Evolutionary conservation across 192 early-diverging fungal species (phyloP).

Genomic region (Glomus cerebriforme): DNA sequence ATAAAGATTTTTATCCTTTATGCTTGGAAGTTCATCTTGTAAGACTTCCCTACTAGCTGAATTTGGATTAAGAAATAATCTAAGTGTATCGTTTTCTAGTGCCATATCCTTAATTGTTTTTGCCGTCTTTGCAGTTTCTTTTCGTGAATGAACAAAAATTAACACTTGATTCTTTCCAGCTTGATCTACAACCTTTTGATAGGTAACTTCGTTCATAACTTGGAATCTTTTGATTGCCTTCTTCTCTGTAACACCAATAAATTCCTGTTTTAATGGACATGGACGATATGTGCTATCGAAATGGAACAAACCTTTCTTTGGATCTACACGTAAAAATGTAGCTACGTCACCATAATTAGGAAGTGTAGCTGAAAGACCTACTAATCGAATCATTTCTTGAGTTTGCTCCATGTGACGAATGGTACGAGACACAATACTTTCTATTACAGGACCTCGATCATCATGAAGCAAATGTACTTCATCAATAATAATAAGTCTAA

Average conservation of each 20-base stretch:
- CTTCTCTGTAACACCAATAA: slow-evolving; percentile 97
- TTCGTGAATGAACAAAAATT: slow-evolving; percentile 96
- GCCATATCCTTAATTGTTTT: slow-evolving; percentile 92
- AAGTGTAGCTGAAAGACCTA: slow-evolving; percentile 91
- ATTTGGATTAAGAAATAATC: slow-evolving; percentile 79
- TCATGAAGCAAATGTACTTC: slow-evolving; percentile 98
- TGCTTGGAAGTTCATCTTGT: slow-evolving; percentile 73
- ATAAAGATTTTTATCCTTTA: slow-evolving; percentile 81
- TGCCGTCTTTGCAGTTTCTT: slow-evolving; percentile 96
- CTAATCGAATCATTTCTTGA: slow-evolving; percentile 85
- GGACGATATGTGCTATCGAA: slow-evolving; percentile 94
- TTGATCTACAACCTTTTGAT: slow-evolving; percentile 91
- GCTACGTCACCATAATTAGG: slow-evolving; percentile 98
- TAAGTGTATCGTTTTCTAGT: slow-evolving; percentile 83
- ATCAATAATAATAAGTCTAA: slow-evolving; percentile 92
- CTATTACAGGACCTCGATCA: slow-evolving; percentile 94
- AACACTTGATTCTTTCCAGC: slow-evolving; percentile 81
- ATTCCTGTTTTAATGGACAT: slow-evolving; percentile 93
- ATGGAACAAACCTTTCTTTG: slow-evolving; percentile 80
- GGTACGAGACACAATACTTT: slow-evolving; percentile 87
- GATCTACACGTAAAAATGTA: slow-evolving; percentile 86
- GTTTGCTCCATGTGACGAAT: slow-evolving; percentile 87
- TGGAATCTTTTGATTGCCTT: slow-evolving; percentile 91
- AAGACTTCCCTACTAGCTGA: slow-evolving; percentile 85
- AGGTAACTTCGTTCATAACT: slow-evolving; percentile 96